Conservation (phyloP, 495 filamentous ascomycete species). For the Penicillium argentinense region DNA sequence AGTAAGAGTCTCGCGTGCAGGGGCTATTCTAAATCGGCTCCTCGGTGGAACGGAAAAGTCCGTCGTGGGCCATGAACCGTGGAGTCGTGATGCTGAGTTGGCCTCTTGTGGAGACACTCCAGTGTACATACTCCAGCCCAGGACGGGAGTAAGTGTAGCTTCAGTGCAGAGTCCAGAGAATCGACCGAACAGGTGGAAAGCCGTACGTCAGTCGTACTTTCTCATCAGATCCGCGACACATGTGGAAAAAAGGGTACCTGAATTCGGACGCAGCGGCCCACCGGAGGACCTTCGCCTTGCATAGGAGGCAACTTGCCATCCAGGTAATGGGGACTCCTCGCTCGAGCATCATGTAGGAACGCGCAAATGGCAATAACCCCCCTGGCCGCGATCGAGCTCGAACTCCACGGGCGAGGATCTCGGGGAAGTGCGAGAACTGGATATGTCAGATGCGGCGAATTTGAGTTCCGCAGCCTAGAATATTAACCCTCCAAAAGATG, state of each 20-base stretch:
- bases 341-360: constrained; percentile 8
- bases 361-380: neutral
- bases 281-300: constrained; percentile 24
- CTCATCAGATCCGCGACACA: no score
- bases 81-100: no score
- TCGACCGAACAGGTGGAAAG: no score
- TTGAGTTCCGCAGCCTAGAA: constrained; percentile 25
- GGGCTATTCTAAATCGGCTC: neutral
- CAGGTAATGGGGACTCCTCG: constrained; percentile 22
- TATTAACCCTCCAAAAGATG: constrained; percentile 14
- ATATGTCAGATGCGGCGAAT: constrained; percentile 31
- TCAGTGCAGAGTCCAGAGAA: no score
- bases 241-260: constrained; percentile 27
- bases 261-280: constrained; percentile 15
- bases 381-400: constrained; percentile 7
- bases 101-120: no score
- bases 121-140: no score
- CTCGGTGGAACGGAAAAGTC: neutral
- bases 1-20: neutral
- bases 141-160: no score
- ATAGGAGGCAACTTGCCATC: constrained; percentile 24
- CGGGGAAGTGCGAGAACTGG: constrained; percentile 11
- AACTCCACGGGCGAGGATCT: constrained; percentile 20
- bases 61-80: neutral
- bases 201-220: no score